A percentile compares a stretch with the other conserved stretches of the same genome.
These are phyloP conservation scores for Cyclotella baltica DNA, from an alignment of 108 stramenopile species.

Conservation along the genomic window DNA sequence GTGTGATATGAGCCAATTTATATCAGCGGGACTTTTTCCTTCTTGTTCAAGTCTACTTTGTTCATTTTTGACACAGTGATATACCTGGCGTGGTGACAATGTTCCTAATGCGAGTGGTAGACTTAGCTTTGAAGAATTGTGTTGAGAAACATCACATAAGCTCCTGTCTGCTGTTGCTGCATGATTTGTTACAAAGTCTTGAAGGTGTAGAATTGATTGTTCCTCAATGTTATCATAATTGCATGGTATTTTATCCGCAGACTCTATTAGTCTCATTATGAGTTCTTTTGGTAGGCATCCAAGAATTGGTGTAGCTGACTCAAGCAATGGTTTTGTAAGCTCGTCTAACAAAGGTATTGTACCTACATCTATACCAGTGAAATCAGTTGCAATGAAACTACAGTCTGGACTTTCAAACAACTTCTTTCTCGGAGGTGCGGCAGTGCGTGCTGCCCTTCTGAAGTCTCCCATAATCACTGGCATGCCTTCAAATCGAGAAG, in stretches of 20 bases:
- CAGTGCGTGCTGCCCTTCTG: slow-evolving; percentile 58
- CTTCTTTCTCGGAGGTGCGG: slow-evolving; percentile 40
- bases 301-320: slow-evolving; percentile 25
- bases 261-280: slow-evolving; percentile 19
- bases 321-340: slow-evolving; percentile 44
- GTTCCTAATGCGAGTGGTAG: slow-evolving; percentile 55
- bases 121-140: slow-evolving; percentile 63
- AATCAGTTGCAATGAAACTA: slow-evolving; percentile 2
- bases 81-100: slow-evolving; percentile 63
- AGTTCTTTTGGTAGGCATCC: slow-evolving; percentile 36
- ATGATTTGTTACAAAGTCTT: slow-evolving; percentile 55
- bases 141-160: slow-evolving; percentile 59
- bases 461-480: slow-evolving; percentile 77
- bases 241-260: slow-evolving; percentile 24
- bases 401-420: slow-evolving; percentile 29
- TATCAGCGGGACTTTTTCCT: slow-evolving; percentile 17
- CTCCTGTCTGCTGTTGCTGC: slow-evolving; percentile 60
- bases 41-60: slow-evolving; percentile 28
- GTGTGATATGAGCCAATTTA: slow-evolving; percentile 67
- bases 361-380: slow-evolving; percentile 33
- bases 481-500: slow-evolving; percentile 57
- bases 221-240: slow-evolving; percentile 33
- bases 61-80: slow-evolving; percentile 46
- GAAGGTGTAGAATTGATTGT: slow-evolving; percentile 43
- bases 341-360: slow-evolving; percentile 56